These are phyloP conservation scores for Fusarium redolens DNA, from an alignment of 2,329 filamentous ascomycete species.

Conservation along the genomic window DNA sequence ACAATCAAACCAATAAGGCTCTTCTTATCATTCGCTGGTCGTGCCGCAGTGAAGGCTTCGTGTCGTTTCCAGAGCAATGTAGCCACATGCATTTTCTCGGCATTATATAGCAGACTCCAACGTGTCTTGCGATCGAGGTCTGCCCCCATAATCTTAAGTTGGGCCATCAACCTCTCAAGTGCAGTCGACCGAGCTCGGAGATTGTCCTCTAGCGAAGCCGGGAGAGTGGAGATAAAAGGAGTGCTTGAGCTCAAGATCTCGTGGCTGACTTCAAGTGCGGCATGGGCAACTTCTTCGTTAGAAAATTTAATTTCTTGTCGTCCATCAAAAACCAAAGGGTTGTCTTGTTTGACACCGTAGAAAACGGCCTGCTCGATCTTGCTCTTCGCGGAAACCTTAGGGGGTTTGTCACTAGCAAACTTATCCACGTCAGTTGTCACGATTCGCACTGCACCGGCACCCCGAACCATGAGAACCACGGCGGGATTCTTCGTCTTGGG, in stretches of 20 bases:
- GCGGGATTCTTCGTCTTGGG: slow-evolving; percentile 71
- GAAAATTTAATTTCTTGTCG: slow-evolving; percentile 75
- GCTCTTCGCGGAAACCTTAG: slow-evolving; percentile 80
- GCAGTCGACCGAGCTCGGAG: slow-evolving; percentile 78
- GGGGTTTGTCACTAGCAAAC: slow-evolving; percentile 68
- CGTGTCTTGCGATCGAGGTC: slow-evolving; percentile 74
- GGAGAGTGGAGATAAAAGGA: slow-evolving; percentile 76
- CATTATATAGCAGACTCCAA: slow-evolving; percentile 88
- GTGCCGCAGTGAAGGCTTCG: slow-evolving; percentile 72
- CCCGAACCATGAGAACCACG: slow-evolving; percentile 70
- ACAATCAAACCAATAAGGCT: slow-evolving; percentile 81
- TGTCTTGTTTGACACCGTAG: slow-evolving; percentile 83
- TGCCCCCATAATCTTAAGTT: slow-evolving; percentile 74
- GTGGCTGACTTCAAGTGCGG: slow-evolving; percentile 81
- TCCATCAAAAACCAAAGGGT: slow-evolving; percentile 86
- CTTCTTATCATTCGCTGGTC: slow-evolving; percentile 70
- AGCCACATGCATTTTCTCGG: slow-evolving; percentile 89
- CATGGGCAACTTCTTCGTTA: slow-evolving; percentile 76
- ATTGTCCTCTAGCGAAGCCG: slow-evolving; percentile 84
- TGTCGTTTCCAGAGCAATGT: slow-evolving; percentile 83
- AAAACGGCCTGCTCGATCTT: slow-evolving; percentile 96
- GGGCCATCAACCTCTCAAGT: slow-evolving; percentile 77
- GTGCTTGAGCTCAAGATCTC: slow-evolving; percentile 85
- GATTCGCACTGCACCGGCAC: slow-evolving; percentile 70
- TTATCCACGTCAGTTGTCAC: slow-evolving; percentile 68